Evolutionary conservation across 441 rosid genomes (phyloP), one percentile per base, ranked within the genome.

Genomic region (Eruca vesicaria): DNA sequence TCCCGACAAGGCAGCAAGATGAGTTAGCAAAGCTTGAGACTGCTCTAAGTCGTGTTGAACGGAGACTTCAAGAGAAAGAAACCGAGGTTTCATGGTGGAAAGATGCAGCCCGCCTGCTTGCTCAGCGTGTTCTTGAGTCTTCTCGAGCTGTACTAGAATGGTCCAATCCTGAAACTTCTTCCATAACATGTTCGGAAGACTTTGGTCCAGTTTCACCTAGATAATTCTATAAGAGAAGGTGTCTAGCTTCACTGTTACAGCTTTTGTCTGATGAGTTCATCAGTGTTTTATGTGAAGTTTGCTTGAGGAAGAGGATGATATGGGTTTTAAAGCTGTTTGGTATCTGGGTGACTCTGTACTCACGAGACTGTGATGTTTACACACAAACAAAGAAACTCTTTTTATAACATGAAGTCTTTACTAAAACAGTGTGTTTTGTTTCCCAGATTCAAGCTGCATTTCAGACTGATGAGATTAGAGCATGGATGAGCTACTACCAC

Each of bases 41-140:
- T 45, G 90, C 89, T 68, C 69, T 95, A 28, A 80, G 72, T 64
- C 69, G 78, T 36, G 73, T 82, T 20, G 81, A 77, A 72, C 80
- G 72, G 35, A 84, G 82, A 78, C 92, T 95, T 18, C 61, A 43
- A 1, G 92, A 88, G 84, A 89, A 89, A 83, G 97, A 95, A 67
- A 68, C 78, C 19, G 98, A 95, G 88, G 76, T 84, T 65, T 85
- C 85, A 9, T 87, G 94, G 98, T 93, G 95, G 98, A 91, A 88
- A 83, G 93, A 87, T 72, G 86, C 92, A 7, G 91, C 92, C 8
- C 57, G 70, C 43, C 72, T 90, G 31, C 66, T 89, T 64, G 82
- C 92, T 31, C 77, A 63, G 71, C 90, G 86, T 74, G 82, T 82
- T 69, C 76, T 83, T 16, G 87, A 84, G 35, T 63, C 88, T 73